Evolutionary conservation across 441 rosid species (phyloP).

Genomic region (Pelargonium citronellum): DNA sequence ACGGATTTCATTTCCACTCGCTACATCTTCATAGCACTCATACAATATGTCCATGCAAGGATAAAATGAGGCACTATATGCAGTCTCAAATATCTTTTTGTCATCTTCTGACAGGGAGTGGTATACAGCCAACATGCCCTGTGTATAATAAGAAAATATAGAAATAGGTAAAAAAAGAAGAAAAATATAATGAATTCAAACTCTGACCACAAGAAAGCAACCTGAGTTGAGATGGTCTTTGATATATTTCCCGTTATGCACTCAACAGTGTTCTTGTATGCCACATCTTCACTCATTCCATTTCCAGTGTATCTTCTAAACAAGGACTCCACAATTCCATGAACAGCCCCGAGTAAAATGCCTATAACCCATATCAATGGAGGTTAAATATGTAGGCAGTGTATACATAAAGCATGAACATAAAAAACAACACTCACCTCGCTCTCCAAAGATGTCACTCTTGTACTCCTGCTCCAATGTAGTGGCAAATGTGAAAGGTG

Average conservation of each 20-base stretch:
- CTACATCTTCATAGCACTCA: slow-evolving; percentile 93
- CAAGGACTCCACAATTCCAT: slow-evolving; percentile 81
- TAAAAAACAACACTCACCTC: slow-evolving; percentile 44
- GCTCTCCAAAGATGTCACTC: slow-evolving; percentile 97
- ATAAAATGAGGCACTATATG: slow-evolving; percentile 83
- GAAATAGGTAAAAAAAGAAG: neutral
- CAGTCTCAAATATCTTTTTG: slow-evolving; percentile 67
- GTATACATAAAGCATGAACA: neutral
- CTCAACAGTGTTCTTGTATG: slow-evolving; percentile 91
- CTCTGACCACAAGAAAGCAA: slow-evolving; percentile 9
- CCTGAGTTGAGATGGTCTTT: slow-evolving; percentile 78
- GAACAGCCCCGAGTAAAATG: slow-evolving; percentile 90
- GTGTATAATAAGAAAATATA: slow-evolving; percentile 9
- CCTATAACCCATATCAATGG: slow-evolving; percentile 33
- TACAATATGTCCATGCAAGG: slow-evolving; percentile 92
- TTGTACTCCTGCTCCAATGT: slow-evolving; percentile 89
- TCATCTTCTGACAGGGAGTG: slow-evolving; percentile 74
- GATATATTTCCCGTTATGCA: slow-evolving; percentile 80
- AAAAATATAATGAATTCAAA: neutral
- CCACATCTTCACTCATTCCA: slow-evolving; percentile 72
- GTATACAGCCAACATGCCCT: slow-evolving; percentile 93
- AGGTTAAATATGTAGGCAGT: neutral
- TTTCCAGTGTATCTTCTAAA: slow-evolving; percentile 84
- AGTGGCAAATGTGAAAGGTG: slow-evolving; percentile 93
- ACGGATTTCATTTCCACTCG: slow-evolving; percentile 76